Base-by-base conservation (phyloP, 768 basidiomycete species). In the Gelatoporia subvermispora region DNA sequence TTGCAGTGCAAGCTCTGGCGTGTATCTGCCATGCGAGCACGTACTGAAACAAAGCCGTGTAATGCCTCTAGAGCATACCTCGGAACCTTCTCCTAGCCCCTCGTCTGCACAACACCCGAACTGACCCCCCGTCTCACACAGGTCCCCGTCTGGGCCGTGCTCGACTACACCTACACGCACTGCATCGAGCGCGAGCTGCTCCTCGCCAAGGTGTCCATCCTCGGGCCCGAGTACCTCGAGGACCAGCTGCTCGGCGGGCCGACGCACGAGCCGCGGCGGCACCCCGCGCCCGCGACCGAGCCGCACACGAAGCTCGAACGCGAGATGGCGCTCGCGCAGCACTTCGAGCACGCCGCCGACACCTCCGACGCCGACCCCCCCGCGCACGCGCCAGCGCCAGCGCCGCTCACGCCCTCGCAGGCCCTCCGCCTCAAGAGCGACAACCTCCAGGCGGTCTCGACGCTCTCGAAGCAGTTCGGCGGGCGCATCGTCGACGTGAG, bases 111-210 rank as follows among this genome's bases (percentile, higher is more conserved):
- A n/a, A n/a, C n/a, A n/a, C n/a, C n/a, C n/a, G n/a, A 34, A 23
- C 31, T n/a, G 48, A 43, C 31, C 43, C 40, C 13, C 3, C 20
- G 20, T 20, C 18, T 34, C 17, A 11, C 37, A 7, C 43, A 96
- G 95, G 94, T 99, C 22, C 96, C 95, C 43, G 96, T 99, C 3
- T 99, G 96, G 96, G 96, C 95, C 23, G 96, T 99, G 25, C 76
- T 99, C 51, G 94, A 99, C 69, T 99, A 98, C 67, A 97, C 95
- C 17, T 79, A 94, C 52, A 98, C 93, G 20, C 82, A 78, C 48
- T 83, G 85, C 23, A 95, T 99, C 65, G 79, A 87, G 55, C 88
- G 96, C 58, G 96, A 99, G 68, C 78, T 98, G 13, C 78, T 98
- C 25, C 85, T 99, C 55, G 90, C 87, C 62, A 99, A 99, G 65